Evolutionary conservation across 805 yeast genomes (phyloP), one percentile per base, ranked within the genome.

Genomic region (Ogataea pini): DNA sequence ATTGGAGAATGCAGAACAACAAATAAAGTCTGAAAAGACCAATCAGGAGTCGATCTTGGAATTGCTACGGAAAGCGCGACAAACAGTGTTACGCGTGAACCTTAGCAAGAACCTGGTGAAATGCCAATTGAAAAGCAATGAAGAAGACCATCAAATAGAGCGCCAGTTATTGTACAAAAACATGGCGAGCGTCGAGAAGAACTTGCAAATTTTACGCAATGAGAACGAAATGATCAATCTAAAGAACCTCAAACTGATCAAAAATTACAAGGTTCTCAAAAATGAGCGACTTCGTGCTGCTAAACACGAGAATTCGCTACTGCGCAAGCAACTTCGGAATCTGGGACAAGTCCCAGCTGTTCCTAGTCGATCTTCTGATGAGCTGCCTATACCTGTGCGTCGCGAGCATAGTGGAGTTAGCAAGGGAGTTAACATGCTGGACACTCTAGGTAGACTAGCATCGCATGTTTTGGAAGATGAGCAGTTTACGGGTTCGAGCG

Each of bases 381-480:
- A 24, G 10, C 36, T 16, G 16, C 47, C 47, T 12, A 36, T 43
- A n/a, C 12, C 36, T 33, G 46, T 28, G 9, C 24, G 40, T 13
- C 19, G 18, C 14, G 44, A 16, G 7, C 17, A 20, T 31, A 39
- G 19, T 9, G 29, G 16, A 17, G 9, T 27, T 7, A 38, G 22
- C 19, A 36, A 18, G 40, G 52, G 46, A 29, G 46, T 46, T 34
- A 55, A 61, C 38, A 56, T 68, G 68, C 55, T 68, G 24, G 68
- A 68, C 44, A 67, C 72, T 0, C 51, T 68, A 20, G 72, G 72
- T 12, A 55, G 67, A 36, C 50, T 68, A 28, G 70, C 70, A 10
- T 56, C 68, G 7, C 70, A 67, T 44, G 71, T 67, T 7, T 51
- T 68, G 33, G 63, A 62, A 36, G 68, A 64, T 41, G 71, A 63